These are phyloP conservation scores for Dentipellis fragilis DNA, from an alignment of 768 basidiomycete genomes.

Conservation along the genomic window DNA sequence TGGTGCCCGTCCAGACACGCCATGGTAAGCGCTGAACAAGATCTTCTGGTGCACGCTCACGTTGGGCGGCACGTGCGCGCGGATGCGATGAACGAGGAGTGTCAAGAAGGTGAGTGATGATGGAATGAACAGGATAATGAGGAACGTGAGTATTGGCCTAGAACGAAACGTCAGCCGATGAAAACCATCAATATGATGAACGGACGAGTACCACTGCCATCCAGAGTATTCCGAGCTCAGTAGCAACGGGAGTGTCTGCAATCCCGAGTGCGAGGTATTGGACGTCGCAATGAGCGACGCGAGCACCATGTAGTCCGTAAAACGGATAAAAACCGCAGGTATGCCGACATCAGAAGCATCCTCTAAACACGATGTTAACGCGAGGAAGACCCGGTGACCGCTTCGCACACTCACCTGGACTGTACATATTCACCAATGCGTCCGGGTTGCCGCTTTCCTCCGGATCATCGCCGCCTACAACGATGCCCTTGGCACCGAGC, in stretches of 20 bases:
- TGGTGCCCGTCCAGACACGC: slow-evolving; percentile 70
- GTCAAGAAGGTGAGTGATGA: slow-evolving; percentile 84
- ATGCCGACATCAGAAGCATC: slow-evolving; percentile 81
- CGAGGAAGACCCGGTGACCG: slow-evolving; percentile 1
- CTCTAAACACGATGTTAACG: slow-evolving; percentile 30
- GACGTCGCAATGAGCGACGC: slow-evolving; percentile 59
- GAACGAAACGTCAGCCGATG: slow-evolving; percentile 7
- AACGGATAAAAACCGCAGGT: slow-evolving; percentile 82
- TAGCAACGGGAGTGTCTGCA: slow-evolving; percentile 64
- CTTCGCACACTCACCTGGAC: slow-evolving; percentile 49
- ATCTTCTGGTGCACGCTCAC: slow-evolving; percentile 76
- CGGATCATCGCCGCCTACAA: slow-evolving; percentile 83
- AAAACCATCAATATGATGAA: slow-evolving; percentile 1
- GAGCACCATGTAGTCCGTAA: slow-evolving; percentile 67
- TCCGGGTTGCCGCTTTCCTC: slow-evolving; percentile 59
- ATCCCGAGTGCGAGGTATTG: slow-evolving; percentile 70
- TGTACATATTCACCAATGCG: slow-evolving; percentile 84
- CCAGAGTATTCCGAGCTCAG: slow-evolving; percentile 73
- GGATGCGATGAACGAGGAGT: slow-evolving; percentile 80
- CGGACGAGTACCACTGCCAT: slow-evolving; percentile 93
- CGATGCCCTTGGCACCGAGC: slow-evolving; percentile 76
- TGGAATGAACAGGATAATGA: slow-evolving; percentile 83
- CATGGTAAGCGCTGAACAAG: slow-evolving; percentile 72
- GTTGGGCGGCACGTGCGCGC: slow-evolving; percentile 74
- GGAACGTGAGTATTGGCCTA: slow-evolving; percentile 78